phyloP scores from a whole-genome alignment of 176 grass and related monocot species.

The Rhynchospora tenuis region DNA sequence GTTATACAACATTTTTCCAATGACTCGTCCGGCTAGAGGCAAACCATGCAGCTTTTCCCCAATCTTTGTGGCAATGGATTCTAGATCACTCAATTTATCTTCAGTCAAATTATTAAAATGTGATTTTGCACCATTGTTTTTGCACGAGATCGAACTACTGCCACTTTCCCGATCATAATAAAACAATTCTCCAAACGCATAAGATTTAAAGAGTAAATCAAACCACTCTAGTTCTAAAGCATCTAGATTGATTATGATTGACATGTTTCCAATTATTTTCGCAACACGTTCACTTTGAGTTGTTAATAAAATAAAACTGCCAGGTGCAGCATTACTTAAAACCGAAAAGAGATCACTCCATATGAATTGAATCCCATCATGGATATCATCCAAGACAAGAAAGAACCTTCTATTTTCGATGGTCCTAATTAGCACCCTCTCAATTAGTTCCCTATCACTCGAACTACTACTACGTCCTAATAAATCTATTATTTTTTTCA shows the following conservation, averaged over 20 bases:
- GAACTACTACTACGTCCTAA: background rate
- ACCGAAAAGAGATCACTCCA: no score
- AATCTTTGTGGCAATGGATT: constrained; percentile 15
- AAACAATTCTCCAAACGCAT: constrained; percentile 31
- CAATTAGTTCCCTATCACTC: no score
- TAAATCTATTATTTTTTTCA: background rate
- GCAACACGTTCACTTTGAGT: background rate
- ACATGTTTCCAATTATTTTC: background rate
- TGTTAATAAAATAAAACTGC: no score
- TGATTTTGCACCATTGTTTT: background rate
- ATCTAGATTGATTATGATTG: background rate
- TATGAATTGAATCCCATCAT: no score
- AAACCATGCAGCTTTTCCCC: constrained; percentile 23
- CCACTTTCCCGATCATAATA: no score
- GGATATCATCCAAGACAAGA: no score
- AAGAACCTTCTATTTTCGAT: no score
- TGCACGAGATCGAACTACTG: background rate
- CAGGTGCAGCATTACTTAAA: no score
- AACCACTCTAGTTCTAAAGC: background rate
- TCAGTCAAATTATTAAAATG: background rate
- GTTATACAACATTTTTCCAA: constrained; percentile 17
- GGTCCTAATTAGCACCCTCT: no score
- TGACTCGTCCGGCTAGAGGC: constrained; percentile 20
- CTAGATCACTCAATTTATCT: background rate
- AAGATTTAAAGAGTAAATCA: constrained; percentile 22